Base-by-base conservation (phyloP, 75 land plant genomes). In the Sequoia sempervirens region DNA sequence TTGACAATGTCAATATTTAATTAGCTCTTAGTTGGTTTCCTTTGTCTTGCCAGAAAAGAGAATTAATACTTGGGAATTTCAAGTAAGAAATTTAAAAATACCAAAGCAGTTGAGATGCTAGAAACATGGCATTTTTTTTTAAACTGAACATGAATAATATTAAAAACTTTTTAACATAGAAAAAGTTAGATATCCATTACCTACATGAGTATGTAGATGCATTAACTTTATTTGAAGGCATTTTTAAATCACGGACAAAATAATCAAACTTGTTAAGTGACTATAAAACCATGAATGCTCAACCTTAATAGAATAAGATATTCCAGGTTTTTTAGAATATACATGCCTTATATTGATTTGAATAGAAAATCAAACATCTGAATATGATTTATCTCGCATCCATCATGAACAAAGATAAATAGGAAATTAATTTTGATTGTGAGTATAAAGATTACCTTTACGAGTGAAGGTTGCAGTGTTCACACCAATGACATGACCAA, bases 381-480 rank as follows among this genome's bases (percentile, higher is more conserved):
- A 11, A 80, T 78, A 78, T 78, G n/a, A 41, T 26, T 36, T 18
- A 76, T 43, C 28, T 78, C 45, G 28, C 32, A 34, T 54, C 69
- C 9, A 61, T 7, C 74, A 32, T 52, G 26, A 54, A 34, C 73
- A 81, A 34, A 81, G 36, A 82, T 84, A 81, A 82, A 46, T 2
- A 28, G 13, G 30, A 78, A 78, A 43, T 23, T 23, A 43, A 46
- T 7, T 84, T 83, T 82, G 82, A 81, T 20, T 61, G 43, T 50
- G 15, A 50, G 53, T 43, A 26, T 8, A 30, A 23, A 23, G 80
- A 43, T 78, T 28, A 96, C 98, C 98, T 93, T 90, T 88, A 40
- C 92, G 92, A 73, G 98, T 96, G 80, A 95, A 96, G 20, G 98
- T 95, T 28, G 98, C 95, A 37, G 98, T 96, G 83, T 96, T 96